Percentiles rank a stretch among this genome's conserved stretches.
These are phyloP conservation scores for Fulvia fulva DNA, from an alignment of 2,329 filamentous ascomycete species.

Conservation along the genomic window DNA sequence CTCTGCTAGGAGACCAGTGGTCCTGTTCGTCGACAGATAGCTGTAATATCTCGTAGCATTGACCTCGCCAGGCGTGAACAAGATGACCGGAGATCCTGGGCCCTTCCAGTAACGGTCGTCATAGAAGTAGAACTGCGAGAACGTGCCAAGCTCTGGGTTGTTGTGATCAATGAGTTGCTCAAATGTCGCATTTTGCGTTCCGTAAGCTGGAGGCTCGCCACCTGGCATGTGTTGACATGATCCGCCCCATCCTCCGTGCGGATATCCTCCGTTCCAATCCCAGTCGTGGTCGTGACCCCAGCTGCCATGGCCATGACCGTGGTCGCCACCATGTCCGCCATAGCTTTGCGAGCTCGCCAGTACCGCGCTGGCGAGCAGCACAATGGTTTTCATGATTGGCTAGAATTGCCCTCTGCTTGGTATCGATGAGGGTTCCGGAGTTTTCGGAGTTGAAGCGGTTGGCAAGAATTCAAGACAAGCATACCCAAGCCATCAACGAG, in stretches of 20 bases:
- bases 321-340: constrained; percentile 1
- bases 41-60: constrained; percentile 45
- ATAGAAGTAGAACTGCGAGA: constrained; percentile 53
- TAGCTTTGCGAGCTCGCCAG: constrained; percentile 3
- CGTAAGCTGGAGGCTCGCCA: constrained; percentile 3
- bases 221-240: constrained; percentile 8
- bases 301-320: constrained; percentile 1
- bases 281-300: not conserved
- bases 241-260: constrained; percentile 7
- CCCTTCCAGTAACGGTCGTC: constrained; percentile 51
- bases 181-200: constrained; percentile 38
- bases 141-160: constrained; percentile 53
- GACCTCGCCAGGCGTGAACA: constrained; percentile 46
- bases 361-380: constrained; percentile 1
- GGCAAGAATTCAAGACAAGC: not conserved
- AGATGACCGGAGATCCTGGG: constrained; percentile 49
- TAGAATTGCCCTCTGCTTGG: not conserved
- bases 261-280: constrained; percentile 16
- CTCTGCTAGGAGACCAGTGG: constrained; percentile 51
- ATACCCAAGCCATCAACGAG: not conserved
- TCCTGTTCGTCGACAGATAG: constrained; percentile 49
- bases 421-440: no score
- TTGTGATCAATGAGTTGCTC: constrained; percentile 58
- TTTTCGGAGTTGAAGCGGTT: not conserved
- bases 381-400: not conserved